Conservation (phyloP, 768 basidiomycete genomes). For the Crassisporium funariophilum region DNA sequence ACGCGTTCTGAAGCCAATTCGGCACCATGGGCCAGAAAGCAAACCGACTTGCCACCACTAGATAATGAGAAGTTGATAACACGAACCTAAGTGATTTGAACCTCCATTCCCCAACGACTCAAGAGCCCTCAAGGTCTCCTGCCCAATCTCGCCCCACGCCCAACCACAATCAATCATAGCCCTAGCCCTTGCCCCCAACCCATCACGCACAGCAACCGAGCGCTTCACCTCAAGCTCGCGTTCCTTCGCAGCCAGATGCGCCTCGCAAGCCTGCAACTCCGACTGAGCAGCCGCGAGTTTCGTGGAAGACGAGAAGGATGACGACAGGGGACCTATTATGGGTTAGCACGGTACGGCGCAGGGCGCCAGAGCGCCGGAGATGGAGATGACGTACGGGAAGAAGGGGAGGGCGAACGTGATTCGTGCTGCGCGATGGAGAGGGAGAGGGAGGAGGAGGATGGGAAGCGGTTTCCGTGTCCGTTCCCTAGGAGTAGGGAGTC, state of each 20-base stretch:
- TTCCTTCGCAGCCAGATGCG: constrained; percentile 71
- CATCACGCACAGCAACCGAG: constrained; percentile 57
- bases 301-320: constrained; percentile 33
- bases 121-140: constrained; percentile 51
- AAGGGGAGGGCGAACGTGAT: constrained; percentile 23
- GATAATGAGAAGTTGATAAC: background rate
- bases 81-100: constrained; percentile 6
- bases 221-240: constrained; percentile 57
- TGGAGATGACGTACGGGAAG: constrained; percentile 21
- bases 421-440: constrained; percentile 19
- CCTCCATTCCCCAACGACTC: constrained; percentile 39
- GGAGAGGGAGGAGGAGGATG: constrained; percentile 45
- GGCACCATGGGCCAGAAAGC: no score
- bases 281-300: constrained; percentile 71
- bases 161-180: constrained; percentile 72
- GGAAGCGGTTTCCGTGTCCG: constrained; percentile 27
- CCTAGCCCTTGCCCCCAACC: constrained; percentile 60
- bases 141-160: constrained; percentile 69
- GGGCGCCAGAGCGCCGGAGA: no score
- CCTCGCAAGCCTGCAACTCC: constrained; percentile 82
- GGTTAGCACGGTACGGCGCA: constrained; percentile 5
- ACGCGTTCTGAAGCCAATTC: no score
- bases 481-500: constrained; percentile 36
- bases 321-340: constrained; percentile 20
- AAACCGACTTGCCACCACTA: no score